Base-by-base conservation (phyloP, 768 basidiomycete species). In the Russula sp. region DNA sequence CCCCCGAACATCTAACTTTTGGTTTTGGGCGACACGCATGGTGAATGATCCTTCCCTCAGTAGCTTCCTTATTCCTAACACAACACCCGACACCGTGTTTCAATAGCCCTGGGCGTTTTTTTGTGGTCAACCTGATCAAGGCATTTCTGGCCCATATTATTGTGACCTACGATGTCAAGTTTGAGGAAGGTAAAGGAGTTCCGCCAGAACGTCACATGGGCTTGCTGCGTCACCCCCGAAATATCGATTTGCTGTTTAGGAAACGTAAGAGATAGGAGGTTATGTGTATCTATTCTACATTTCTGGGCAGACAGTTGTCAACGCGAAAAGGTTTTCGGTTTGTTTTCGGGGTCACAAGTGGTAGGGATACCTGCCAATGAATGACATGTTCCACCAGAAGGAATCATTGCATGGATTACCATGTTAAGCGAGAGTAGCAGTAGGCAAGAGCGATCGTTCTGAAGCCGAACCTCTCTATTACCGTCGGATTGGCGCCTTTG, bases 1-100 rank as follows among this genome's bases (percentile, higher is more conserved):
- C 70, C 63, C 11, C 68, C 18, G 65, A 72, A 14, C 75, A 73
- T 64, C 56, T 80, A 25, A 43, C 73, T 71, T 66, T 69, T 36
- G 69, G 67, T 16, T 56, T 67, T 52, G 70, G 69, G 16, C 60
- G 62, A 18, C 68, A 68, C 22, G 65, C 66, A 14, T 69, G 69
- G 70, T 71, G 48, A 16, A 66, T 69, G 7, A 41, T 8, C 13
- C 22, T 39, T 6, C 5, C 42, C 18, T 9, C 25, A 4, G 9
- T 29, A 29, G n/a, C 18, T 1, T 18, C 18, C 53, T 11, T 2
- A 1, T 22, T 4, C 11, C 10, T 46, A 46, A 70, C 83, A 0
- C 65, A 71, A 9, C 58, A 34, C 63, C 18, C 22, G 6, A 32
- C 53, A 11, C 45, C 20, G 25, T 25, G 3, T 70, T 71, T 75